Base-by-base conservation (phyloP, 2,329 filamentous ascomycete genomes). In the Coniella vitis region DNA sequence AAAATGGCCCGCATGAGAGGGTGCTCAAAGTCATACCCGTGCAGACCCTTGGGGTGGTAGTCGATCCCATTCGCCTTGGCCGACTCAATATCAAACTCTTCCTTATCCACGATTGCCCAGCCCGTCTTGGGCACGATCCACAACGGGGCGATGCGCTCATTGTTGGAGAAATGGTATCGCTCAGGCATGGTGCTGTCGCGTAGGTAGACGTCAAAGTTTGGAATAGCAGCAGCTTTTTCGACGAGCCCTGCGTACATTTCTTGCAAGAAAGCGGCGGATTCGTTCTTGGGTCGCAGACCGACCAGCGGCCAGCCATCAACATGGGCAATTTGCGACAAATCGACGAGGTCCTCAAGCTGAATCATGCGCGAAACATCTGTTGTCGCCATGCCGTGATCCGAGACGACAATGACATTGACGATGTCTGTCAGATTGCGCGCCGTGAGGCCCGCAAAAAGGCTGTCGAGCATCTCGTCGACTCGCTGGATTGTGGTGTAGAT, bases 1-100 rank as follows among this genome's bases (percentile, higher is more conserved):
- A 98, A 98, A 38, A 98, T 94, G 0, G 93, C 91, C 35, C 93
- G 76, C 93, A 98, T 98, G 38, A 98, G 73, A 0, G 91, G 90
- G 63, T 98, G 85, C 60, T 95, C 84, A 60, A 95, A 85, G 63
- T 98, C 93, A 62, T 97, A 98, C 2, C 93, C 93, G 62, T 98
- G 93, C 2, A 98, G 70, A 2, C 93, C 93, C 22, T 78, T 78
- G 0, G 93, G 93, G 56, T 85, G 77, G 61, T 96, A 98, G 0
- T 80, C 72, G 12, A 78, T 64, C 0, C 79, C 81, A 12, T 81
- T 80, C 47, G 76, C 72, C 53, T 82, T 74, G 0, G 78, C 87
- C 42, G 84, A 74, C 37, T 78, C 71, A 4, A 94, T 76, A 55
- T 94, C 75, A 56, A 95, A 90, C 49, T 95, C 89, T 1, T 81